Base-by-base conservation (phyloP, 129 eudicot genomes). In the Centaurea solstitialis region DNA sequence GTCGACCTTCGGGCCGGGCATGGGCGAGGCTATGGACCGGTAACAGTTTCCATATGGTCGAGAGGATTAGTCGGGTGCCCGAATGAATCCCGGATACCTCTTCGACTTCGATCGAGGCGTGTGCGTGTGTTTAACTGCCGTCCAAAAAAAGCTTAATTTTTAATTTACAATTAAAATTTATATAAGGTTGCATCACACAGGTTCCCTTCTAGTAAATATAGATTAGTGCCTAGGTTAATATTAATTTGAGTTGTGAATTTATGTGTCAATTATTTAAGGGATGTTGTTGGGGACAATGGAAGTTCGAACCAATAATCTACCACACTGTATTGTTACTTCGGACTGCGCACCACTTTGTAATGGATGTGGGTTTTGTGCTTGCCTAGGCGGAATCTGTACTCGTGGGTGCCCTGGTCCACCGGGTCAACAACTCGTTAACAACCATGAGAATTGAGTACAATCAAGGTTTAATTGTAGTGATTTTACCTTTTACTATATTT, bases 351-450 rank as follows among this genome's bases (percentile, higher is more conserved):
- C 75, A 18, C 7, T 82, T 33, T 82, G 82, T 66, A 8, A 3
- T n/a, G 73, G 67, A 41, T 82, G 86, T 9, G 72, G 65, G 35
- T 69, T 82, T 20, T 82, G 86, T 61, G 23, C 64, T 3, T 82
- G 86, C 33, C 24, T 73, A 0, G 9, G 18, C 3, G 78, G 74
- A 10, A 70, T 70, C 0, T 82, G 86, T 61, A 17, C 6, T 41
- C 86, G 74, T 45, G 86, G 86, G 13, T 82, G 86, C 20, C 76
- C 76, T 2, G 76, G 76, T 0, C 82, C 82, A 5, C 74, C 79
- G 5, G 40, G 37, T 13, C 76, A 30, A 45, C 57, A 70, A 17
- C 17, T 50, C 30, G 13, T 4, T 4, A 5, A 20, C 20, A 1
- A 2, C 17, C 26, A 24, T 61, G 12, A 3, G 7, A n/a, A 20